Evolutionary conservation across 2,329 filamentous ascomycete species (phyloP), one percentile per base, ranked within the genome.

Genomic region (Plectosphaerella sp.): DNA sequence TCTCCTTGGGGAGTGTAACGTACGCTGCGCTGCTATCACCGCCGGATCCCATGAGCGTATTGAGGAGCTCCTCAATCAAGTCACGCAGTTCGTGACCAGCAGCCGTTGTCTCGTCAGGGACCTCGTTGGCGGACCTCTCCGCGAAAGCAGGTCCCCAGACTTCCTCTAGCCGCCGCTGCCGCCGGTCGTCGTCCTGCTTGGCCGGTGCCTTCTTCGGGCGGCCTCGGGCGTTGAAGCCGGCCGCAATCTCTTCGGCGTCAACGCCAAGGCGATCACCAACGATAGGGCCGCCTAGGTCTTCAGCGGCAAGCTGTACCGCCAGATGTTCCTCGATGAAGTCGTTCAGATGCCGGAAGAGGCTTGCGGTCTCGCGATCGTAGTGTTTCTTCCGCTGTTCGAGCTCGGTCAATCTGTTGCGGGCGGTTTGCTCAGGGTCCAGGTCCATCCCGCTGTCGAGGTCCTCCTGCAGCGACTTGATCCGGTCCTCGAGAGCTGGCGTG

Each of bases 221-320:
- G 12, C 82, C 83, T 53, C 83, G 78, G 0, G 79, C 68, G 58
- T 75, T 85, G 64, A 86, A 86, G 2, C 82, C 83, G 9, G 76
- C 78, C 5, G 75, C 77, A 6, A 86, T 68, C 57, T 79, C 80
- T 45, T 87, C 79, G 9, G 79, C 60, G 73, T 84, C 70, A 20
- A 88, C 62, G 66, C 88, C 83, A 62, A 87, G 76, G 59, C 86
- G 75, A 58, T 90, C 87, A 4, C 91, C 89, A 1, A 92, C 89
- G 11, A 91, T 86, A 0, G 91, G 90, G 0, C 91, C 90, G 8
- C 91, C 91, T 1, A 92, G 76, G 62, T 91, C 88, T 70, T 95
- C 91, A 1, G 89, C 88, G 7, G 89, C 90, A 43, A 96, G 75
- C 83, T 93, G 88, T 3, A 80, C 71, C 1, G 88, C 87, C 1